Percentiles rank a stretch among this genome's conserved stretches.
Evolutionary conservation across 2,329 filamentous ascomycete species (phyloP).

Genomic region (Neofusicoccum sp.): DNA sequence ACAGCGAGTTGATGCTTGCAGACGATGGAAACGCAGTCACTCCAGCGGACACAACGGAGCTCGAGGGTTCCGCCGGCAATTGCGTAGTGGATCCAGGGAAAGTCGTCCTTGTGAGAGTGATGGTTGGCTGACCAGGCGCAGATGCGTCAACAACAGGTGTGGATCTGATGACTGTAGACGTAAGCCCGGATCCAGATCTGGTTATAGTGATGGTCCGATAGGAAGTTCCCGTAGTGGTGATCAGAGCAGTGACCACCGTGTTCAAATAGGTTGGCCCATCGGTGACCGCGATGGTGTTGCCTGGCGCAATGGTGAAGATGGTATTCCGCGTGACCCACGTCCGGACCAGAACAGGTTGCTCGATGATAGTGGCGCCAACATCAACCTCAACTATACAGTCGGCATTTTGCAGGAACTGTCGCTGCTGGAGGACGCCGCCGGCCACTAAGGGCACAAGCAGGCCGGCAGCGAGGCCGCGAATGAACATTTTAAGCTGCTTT

Average conservation of each 20-base stretch:
- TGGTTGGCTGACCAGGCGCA: neutral
- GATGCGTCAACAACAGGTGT: neutral
- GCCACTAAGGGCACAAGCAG: constrained; percentile 2
- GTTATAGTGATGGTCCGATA: neutral
- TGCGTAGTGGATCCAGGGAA: no score
- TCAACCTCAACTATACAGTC: neutral
- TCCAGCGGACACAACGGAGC: no score
- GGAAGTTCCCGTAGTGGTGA: neutral
- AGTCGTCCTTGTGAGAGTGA: no score
- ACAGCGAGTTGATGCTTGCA: no score
- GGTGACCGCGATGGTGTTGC: neutral
- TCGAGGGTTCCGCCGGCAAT: no score
- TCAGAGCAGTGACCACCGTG: neutral
- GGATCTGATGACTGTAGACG: no score
- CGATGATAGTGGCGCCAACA: neutral
- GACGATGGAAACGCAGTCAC: no score
- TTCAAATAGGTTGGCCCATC: neutral
- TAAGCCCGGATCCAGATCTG: neutral
- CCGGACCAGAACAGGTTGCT: neutral
- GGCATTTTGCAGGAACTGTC: neutral
- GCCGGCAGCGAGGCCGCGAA: neutral
- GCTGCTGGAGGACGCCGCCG: neutral
- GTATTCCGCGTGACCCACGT: neutral
- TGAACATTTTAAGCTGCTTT: neutral
- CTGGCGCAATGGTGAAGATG: neutral